phyloP scores from a whole-genome alignment of 2,329 filamentous ascomycete species.

The Penicillium sp. region DNA sequence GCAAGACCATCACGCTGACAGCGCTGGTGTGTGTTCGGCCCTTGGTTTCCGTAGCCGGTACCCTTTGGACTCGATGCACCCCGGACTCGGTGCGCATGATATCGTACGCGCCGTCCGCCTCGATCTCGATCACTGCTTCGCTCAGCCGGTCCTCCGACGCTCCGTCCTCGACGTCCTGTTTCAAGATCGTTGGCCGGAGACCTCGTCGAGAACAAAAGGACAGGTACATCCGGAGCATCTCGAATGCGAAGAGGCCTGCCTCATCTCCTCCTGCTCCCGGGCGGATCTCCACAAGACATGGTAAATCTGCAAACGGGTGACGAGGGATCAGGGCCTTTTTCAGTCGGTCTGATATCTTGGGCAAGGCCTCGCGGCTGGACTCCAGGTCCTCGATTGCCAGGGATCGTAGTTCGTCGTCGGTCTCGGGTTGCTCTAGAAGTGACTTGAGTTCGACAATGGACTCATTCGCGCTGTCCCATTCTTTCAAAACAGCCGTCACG shows the following conservation, averaged over 20 bases:
- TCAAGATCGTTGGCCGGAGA: constrained; percentile 69
- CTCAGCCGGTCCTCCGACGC: constrained; percentile 69
- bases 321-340: constrained; percentile 78
- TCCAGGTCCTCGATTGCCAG: constrained; percentile 70
- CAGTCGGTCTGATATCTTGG: constrained; percentile 65
- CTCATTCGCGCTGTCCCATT: constrained; percentile 62
- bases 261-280: constrained; percentile 92
- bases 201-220: constrained; percentile 71
- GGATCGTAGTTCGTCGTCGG: constrained; percentile 61
- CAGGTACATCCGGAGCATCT: constrained; percentile 88
- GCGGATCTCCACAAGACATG: constrained; percentile 87
- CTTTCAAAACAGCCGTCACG: constrained; percentile 55
- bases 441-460: constrained; percentile 69
- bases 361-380: constrained; percentile 64
- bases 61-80: constrained; percentile 91
- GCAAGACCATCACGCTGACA: constrained; percentile 88
- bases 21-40: constrained; percentile 93
- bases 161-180: constrained; percentile 75
- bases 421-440: constrained; percentile 69
- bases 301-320: constrained; percentile 86
- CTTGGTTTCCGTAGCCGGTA: constrained; percentile 87
- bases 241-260: constrained; percentile 84
- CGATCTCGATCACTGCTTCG: constrained; percentile 85
- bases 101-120: constrained; percentile 76
- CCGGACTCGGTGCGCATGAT: constrained; percentile 83